phyloP scores from a whole-genome alignment of 2,329 filamentous ascomycete genomes.

The Aureobasidium sp. region DNA sequence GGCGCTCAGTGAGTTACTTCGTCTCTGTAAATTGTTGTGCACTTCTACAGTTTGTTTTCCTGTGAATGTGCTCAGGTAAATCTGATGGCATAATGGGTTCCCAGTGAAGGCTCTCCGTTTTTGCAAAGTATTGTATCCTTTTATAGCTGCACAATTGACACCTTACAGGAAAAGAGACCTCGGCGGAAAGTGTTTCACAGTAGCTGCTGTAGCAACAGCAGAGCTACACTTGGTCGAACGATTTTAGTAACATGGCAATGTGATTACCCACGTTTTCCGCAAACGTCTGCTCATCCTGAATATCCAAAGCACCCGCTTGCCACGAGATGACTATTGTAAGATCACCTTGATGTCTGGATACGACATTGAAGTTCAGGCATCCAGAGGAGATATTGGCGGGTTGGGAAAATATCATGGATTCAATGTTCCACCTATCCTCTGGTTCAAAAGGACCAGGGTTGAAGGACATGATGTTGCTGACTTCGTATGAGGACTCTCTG shows the following conservation, averaged over 20 bases:
- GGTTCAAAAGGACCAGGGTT: slow-evolving; percentile 15
- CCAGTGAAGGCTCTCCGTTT: not conserved
- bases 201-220: not conserved
- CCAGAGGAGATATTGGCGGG: slow-evolving; percentile 32
- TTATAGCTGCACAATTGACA: no score
- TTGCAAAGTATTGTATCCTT: not conserved
- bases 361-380: slow-evolving; percentile 35
- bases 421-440: slow-evolving; percentile 19
- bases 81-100: not conserved
- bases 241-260: not conserved
- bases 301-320: slow-evolving; percentile 34
- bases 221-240: not conserved
- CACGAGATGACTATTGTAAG: slow-evolving; percentile 35
- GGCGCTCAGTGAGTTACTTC: no score
- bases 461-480: slow-evolving; percentile 39
- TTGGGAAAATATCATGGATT: slow-evolving; percentile 34
- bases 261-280: not conserved
- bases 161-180: no score
- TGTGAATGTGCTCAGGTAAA: not conserved
- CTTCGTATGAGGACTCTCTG: slow-evolving; percentile 35
- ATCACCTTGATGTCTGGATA: slow-evolving; percentile 31
- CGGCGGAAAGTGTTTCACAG: not conserved
- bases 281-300: slow-evolving; percentile 26
- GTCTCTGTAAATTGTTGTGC: not conserved
- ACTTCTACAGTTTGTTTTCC: not conserved